phyloP scores from a whole-genome alignment of 345 rosid species.

The Firmiana major region DNA sequence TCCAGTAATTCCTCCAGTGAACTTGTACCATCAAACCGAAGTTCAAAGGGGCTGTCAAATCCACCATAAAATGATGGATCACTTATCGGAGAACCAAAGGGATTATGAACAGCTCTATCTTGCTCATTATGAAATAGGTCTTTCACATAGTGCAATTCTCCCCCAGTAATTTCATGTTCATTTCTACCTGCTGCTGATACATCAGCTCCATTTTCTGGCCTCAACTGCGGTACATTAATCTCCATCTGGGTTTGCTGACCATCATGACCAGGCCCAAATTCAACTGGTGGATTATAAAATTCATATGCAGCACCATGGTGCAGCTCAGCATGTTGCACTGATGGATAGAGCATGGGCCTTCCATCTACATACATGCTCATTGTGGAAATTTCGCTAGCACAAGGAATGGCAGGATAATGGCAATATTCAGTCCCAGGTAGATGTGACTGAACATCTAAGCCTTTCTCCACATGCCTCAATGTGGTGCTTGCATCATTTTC shows the following conservation, averaged over 20 bases:
- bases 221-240: constrained; percentile 27
- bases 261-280: constrained; percentile 39
- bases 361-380: constrained; percentile 53
- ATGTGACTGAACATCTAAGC: constrained; percentile 33
- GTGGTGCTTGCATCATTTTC: constrained; percentile 32
- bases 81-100: constrained; percentile 49
- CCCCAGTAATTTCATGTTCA: constrained; percentile 39
- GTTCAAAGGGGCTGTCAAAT: constrained; percentile 25
- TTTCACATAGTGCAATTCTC: constrained; percentile 33
- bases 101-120: constrained; percentile 52
- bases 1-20: constrained; percentile 26
- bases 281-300: constrained; percentile 43
- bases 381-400: constrained; percentile 33
- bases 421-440: constrained; percentile 32
- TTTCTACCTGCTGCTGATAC: constrained; percentile 29
- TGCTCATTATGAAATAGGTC: constrained; percentile 52
- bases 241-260: constrained; percentile 42
- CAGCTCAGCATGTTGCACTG: constrained; percentile 41
- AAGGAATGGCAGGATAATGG: constrained; percentile 45
- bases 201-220: constrained; percentile 39
- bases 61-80: constrained; percentile 45
- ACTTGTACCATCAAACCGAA: constrained; percentile 23
- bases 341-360: constrained; percentile 49
- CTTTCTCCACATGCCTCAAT: constrained; percentile 37
- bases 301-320: constrained; percentile 41